These are phyloP conservation scores for Kazachstania viticola DNA, from an alignment of 805 yeast genomes.

Conservation along the genomic window DNA sequence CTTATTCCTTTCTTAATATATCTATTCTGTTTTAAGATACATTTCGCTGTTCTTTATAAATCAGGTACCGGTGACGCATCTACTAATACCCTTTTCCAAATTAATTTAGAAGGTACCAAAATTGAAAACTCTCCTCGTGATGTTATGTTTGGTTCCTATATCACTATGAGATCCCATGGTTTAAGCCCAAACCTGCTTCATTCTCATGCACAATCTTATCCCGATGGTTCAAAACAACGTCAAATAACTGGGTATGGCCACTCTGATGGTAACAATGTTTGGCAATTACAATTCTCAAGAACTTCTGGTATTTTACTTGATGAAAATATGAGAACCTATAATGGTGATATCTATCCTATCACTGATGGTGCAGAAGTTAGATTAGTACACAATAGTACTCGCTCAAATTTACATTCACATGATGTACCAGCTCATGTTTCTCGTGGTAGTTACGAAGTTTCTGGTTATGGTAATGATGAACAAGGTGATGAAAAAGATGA, in stretches of 20 bases:
- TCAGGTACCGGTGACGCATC: constrained; percentile 92
- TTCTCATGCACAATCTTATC: constrained; percentile 61
- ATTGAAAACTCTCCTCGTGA: constrained; percentile 62
- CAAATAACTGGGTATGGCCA: constrained; percentile 73
- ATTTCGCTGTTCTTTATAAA: constrained; percentile 60
- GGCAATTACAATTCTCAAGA: constrained; percentile 45
- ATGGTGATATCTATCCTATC: constrained; percentile 22
- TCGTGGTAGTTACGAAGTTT: constrained; percentile 45
- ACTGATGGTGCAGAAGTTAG: constrained; percentile 52
- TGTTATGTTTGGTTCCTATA: constrained; percentile 40
- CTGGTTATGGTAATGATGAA: constrained; percentile 58
- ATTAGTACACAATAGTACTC: constrained; percentile 49
- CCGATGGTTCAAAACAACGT: constrained; percentile 67
- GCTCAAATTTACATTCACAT: constrained; percentile 64
- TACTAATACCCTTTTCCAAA: constrained; percentile 82
- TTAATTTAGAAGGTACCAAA: constrained; percentile 60
- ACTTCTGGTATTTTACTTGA: not conserved
- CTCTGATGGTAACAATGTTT: constrained; percentile 63
- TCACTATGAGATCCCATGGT: constrained; percentile 50
- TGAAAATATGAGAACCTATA: not conserved
- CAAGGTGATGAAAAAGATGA: constrained; percentile 66
- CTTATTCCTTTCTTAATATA: constrained; percentile 62
- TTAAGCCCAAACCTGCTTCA: constrained; percentile 64
- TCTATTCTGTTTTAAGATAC: constrained; percentile 63
- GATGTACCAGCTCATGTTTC: constrained; percentile 51